Conservation (phyloP, 2,329 filamentous ascomycete species). For the Ramichloridium luteum region DNA sequence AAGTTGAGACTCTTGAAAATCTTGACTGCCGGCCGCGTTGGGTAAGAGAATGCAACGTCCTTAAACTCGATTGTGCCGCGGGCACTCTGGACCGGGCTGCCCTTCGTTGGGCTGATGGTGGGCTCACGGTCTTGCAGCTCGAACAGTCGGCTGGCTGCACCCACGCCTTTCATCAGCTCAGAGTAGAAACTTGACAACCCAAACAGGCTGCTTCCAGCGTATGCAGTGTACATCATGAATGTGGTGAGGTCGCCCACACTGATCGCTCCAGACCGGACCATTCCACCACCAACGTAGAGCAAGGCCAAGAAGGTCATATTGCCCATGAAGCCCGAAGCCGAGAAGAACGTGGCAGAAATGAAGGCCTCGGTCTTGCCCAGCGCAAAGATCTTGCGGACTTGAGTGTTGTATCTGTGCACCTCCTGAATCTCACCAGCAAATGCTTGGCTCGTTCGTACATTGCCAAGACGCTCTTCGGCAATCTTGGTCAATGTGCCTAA, state of each 20-base stretch:
- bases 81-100: conserved; percentile 65
- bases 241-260: conserved; percentile 86
- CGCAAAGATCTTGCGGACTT: conserved; percentile 82
- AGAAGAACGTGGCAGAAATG: conserved; percentile 84
- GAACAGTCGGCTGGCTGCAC: conserved; percentile 89
- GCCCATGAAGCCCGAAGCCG: conserved; percentile 73
- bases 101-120: conserved; percentile 76
- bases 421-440: conserved; percentile 91
- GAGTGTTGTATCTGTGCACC: conserved; percentile 78
- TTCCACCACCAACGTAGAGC: conserved; percentile 77
- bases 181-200: conserved; percentile 94
- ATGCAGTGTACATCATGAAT: conserved; percentile 97
- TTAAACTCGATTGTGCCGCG: conserved; percentile 81
- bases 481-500: conserved; percentile 90
- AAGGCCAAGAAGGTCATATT: conserved; percentile 93
- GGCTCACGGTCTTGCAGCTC: conserved; percentile 86
- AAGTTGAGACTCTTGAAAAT: conserved; percentile 89
- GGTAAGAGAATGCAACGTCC: conserved; percentile 80
- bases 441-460: conserved; percentile 90
- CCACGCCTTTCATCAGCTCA: conserved; percentile 97
- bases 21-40: conserved; percentile 76
- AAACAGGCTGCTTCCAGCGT: conserved; percentile 73
- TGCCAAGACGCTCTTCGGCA: conserved; percentile 92
- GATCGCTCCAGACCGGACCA: conserved; percentile 78
- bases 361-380: conserved; percentile 78